Percentiles rank a stretch among this genome's conserved stretches.
Conservation (phyloP, 306 rosid species). For the Vigna trinervia region DNA sequence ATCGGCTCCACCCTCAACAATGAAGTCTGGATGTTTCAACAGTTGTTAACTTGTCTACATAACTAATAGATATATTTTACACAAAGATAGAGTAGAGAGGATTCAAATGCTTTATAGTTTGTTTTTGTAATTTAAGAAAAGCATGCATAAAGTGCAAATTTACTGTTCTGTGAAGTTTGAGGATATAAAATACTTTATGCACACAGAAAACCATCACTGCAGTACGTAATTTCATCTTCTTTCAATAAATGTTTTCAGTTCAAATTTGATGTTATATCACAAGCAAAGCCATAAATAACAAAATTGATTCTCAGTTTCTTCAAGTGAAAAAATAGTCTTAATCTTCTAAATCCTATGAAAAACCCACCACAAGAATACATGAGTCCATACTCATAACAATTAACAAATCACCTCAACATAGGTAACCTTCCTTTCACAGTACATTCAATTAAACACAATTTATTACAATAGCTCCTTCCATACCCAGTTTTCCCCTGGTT, state of each 20-base stretch:
- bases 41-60: slow-evolving; percentile 21
- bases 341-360: neutral
- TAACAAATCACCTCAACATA: neutral
- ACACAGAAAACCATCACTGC: neutral
- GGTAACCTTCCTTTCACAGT: neutral
- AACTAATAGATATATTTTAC: neutral
- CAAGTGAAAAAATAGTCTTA: neutral
- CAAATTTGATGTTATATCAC: neutral
- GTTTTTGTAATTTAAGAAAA: too few relatives aligned
- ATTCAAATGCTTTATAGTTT: too few relatives aligned
- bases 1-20: slow-evolving; percentile 67
- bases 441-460: neutral
- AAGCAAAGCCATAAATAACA: neutral
- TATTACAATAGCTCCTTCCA: neutral
- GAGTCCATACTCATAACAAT: neutral
- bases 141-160: too few relatives aligned
- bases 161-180: neutral
- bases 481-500: neutral
- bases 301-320: neutral
- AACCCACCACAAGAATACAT: neutral
- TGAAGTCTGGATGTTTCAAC: slow-evolving; percentile 65
- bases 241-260: neutral
- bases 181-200: neutral
- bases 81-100: neutral
- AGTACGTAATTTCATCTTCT: neutral